Conservation (phyloP, 2,329 filamentous ascomycete species). For the Blastomyces silverae region DNA sequence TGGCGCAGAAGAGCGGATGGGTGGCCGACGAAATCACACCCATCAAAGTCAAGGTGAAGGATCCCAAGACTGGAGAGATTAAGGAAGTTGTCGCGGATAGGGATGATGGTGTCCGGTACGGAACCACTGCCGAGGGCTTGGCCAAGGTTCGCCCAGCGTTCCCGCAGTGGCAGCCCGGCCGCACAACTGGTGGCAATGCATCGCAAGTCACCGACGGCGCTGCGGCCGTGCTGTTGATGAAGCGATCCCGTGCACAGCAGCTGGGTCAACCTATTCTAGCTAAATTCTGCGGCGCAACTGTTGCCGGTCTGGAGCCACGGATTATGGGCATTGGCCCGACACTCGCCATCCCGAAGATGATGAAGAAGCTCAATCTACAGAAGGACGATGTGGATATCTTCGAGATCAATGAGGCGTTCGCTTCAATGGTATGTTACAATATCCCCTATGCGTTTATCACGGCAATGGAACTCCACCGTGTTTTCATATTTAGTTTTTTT, state of each 20-base stretch:
- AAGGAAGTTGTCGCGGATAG: conserved; percentile 68
- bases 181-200: conserved; percentile 87
- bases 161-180: conserved; percentile 64
- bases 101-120: conserved; percentile 77
- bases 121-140: conserved; percentile 74
- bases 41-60: conserved; percentile 71
- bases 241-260: conserved; percentile 73
- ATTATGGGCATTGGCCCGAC: conserved; percentile 92
- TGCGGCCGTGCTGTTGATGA: conserved; percentile 87
- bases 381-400: conserved; percentile 38
- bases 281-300: conserved; percentile 76
- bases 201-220: conserved; percentile 89
- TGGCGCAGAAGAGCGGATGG: conserved; percentile 72
- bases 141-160: conserved; percentile 82
- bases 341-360: conserved; percentile 83
- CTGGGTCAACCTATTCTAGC: conserved; percentile 79
- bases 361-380: conserved; percentile 69
- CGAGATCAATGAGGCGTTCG: conserved; percentile 79
- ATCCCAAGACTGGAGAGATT: conserved; percentile 78
- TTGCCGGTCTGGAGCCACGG: conserved; percentile 78
- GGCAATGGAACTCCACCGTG: conserved; percentile 11
- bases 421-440: conserved; percentile 45
- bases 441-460: background rate
- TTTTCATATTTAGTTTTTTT: background rate
- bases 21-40: conserved; percentile 84